Base-by-base conservation (phyloP, 768 basidiomycete species). In the Boletus bicolor region DNA sequence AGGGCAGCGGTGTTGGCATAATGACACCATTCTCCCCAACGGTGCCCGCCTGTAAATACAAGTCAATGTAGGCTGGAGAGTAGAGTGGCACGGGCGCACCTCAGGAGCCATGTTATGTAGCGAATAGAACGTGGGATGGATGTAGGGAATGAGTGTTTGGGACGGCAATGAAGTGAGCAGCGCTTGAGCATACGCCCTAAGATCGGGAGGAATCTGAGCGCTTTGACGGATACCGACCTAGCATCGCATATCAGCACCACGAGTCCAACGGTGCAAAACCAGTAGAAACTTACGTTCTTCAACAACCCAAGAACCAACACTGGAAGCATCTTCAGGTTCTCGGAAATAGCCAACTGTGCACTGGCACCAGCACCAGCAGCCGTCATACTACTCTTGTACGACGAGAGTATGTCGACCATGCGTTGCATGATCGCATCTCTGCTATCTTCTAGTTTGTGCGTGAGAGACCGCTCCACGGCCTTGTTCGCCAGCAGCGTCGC, bases 321-420 rank as follows among this genome's bases (percentile, higher is more conserved):
- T 3, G 97, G 97, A 39, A 99, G 75, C 84, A 95, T 88, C 79
- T 92, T 93, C 78, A 98, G 65, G 72, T 98, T 99, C 61, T 96
- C 94, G 5, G 90, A 86, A 56, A 95, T 83, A 12, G 94, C 90
- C 56, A 99, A 76, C 68, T 96, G 93, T 8, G 94, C 94, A 61
- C 91, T 95, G 1, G 97, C 95, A 24, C 95, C 95, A 1, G 90
- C 85, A 15, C 93, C 94, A 4, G 89, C 87, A 24, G 92, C 86
- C 11, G 96, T 98, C 89, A 98, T 98, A 58, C 91, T 96, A 42
- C 86, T 85, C 82, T 98, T 98, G 79, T 94, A 97, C 11, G 91
- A 85, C 17, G 84, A 79, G 35, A 97, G 75, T 49, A 96, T 85
- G 49, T 95, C 92, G 39, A 91, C 84, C 48, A 96, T 76, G 70